Base-by-base conservation (phyloP, 2,329 filamentous ascomycete species). In the Cryphonectria japonica region DNA sequence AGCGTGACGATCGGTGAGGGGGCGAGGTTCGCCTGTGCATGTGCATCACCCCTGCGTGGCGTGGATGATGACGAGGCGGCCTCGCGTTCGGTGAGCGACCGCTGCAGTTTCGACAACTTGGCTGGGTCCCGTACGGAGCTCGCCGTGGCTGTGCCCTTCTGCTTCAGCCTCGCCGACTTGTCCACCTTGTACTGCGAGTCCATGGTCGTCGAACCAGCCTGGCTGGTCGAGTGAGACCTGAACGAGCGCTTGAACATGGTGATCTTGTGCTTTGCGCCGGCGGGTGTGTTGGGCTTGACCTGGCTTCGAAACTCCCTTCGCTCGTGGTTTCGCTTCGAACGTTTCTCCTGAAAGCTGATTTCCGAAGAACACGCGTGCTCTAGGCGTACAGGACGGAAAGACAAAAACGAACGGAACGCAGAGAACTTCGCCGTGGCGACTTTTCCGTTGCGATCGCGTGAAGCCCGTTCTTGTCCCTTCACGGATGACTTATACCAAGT, bases 231-330 rank as follows among this genome's bases (percentile, higher is more conserved):
- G 82, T 91, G 92, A 77, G 92, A 91, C 82, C 91, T 87, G 85
- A 96, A 95, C 79, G 94, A 95, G 81, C 93, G 93, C 85, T 94
- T 97, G 87, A 97, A 97, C 93, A 97, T 97, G 82, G 80, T 86
- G 85, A 79, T 72, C 78, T 76, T 71, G 79, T 80, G 43, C 41
- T 62, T 54, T 3, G 22, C 16, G 68, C 70, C 67, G 69, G 67
- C 67, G 66, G 71, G 29, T 68, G 39, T 69, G n/a, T 57, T 66
- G 62, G 60, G 59, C 63, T 69, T 71, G 69, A 34, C 68, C 43
- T 68, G 67, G 52, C 65, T 62, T 54, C 69, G 69, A 69, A 73
- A 41, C 60, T 68, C 59, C 54, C 67, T 69, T 71, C 52, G 70
- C 65, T 69, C 67, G 66, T 69, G 37, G 60, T 66, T 67, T 67